Conservation (phyloP, 306 rosid genomes). For the Cicer arietinum region DNA sequence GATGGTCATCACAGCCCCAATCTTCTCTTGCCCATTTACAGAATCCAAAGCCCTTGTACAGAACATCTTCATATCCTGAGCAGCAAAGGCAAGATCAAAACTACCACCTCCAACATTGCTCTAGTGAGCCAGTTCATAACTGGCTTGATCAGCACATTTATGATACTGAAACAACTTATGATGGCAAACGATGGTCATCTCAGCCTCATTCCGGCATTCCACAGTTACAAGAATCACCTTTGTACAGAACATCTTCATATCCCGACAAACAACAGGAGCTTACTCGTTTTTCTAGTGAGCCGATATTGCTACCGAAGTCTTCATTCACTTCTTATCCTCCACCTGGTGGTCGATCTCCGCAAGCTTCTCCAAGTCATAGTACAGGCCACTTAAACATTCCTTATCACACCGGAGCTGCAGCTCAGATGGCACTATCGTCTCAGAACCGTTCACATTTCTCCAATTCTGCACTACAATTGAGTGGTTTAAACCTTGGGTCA, state of each 20-base stretch:
- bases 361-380: conserved; percentile 54
- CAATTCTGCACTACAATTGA: conserved; percentile 53
- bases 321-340: conserved; percentile 65
- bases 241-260: conserved; percentile 64
- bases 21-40: conserved; percentile 47
- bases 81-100: conserved; percentile 71
- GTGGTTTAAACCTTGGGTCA: conserved; percentile 55
- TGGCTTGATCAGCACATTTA: conserved; percentile 58
- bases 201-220: conserved; percentile 54
- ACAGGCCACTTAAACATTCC: conserved; percentile 51
- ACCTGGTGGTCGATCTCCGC: conserved; percentile 55
- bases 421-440: conserved; percentile 55
- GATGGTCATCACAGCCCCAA: conserved; percentile 80
- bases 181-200: conserved; percentile 64
- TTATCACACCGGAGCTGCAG: conserved; percentile 51
- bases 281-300: conserved; percentile 61
- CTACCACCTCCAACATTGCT: conserved; percentile 60
- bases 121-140: conserved; percentile 71
- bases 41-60: conserved; percentile 66
- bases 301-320: conserved; percentile 54
- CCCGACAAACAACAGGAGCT: conserved; percentile 57
- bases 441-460: conserved; percentile 55
- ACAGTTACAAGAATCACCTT: conserved; percentile 48
- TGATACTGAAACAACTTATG: conserved; percentile 52
- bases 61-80: conserved; percentile 90